Conservation (phyloP, 1,139 yeast genomes). For the Pichia sp. region DNA sequence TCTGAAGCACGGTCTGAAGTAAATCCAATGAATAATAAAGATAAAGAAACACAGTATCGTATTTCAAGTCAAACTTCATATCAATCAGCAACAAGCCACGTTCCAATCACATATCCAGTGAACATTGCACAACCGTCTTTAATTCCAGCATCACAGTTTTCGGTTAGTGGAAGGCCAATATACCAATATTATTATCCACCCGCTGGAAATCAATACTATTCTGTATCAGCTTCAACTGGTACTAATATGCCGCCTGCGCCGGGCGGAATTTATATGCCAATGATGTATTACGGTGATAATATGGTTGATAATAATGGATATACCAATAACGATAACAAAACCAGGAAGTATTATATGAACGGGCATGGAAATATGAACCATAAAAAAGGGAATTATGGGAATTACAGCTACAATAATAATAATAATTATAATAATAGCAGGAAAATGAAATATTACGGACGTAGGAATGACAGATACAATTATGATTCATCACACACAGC, state of each 20-base stretch:
- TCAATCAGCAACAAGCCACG: neutral
- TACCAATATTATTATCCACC: slow-evolving; percentile 14
- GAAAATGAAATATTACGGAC: neutral
- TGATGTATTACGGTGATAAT: neutral
- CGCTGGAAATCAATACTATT: slow-evolving; percentile 1
- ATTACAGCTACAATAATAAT: neutral
- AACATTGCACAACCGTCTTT: slow-evolving; percentile 2
- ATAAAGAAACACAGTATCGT: no score
- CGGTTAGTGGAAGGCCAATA: neutral
- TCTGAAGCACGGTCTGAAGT: no score
- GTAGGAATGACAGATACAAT: slow-evolving; percentile 1
- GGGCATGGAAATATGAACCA: neutral
- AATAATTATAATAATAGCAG: neutral
- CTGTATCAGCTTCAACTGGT: neutral
- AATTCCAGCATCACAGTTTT: neutral
- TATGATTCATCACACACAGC: neutral
- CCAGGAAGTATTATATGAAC: neutral
- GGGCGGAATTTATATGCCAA: no score
- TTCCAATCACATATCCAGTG: neutral
- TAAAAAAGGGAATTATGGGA: neutral
- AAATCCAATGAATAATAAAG: no score
- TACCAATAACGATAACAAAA: neutral
- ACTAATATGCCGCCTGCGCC: neutral
- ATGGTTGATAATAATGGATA: neutral
- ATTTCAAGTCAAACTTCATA: no score